Evolutionary conservation across 148 eudicot species (phyloP).

Genomic region (Fagopyrum esculentum): DNA sequence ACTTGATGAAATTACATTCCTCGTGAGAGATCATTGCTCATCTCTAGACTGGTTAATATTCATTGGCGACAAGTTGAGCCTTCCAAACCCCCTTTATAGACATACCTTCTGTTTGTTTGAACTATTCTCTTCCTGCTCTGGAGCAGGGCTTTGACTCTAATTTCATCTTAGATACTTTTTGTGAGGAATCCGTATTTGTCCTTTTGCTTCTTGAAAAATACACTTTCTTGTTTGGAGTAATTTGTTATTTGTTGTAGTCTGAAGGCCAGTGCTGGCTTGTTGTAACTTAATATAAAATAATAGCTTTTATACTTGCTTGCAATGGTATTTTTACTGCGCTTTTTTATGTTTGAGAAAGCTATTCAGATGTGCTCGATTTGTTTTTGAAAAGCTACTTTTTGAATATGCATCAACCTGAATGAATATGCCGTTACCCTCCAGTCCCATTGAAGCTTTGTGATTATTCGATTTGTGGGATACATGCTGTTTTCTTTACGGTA

Average conservation of each 20-base stretch:
- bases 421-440: not conserved
- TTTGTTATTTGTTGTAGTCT: not conserved
- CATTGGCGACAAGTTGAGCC: no score
- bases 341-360: not conserved
- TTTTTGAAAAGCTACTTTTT: not conserved
- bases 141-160: not conserved
- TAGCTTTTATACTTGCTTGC: not conserved
- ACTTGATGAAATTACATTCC: not conserved
- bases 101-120: not conserved
- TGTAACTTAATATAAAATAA: not conserved
- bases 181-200: not conserved
- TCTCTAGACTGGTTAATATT: not conserved
- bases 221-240: not conserved
- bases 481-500: not conserved
- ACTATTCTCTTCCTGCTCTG: not conserved
- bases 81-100: not conserved
- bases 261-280: not conserved
- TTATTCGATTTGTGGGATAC: not conserved
- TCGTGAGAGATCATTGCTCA: not conserved
- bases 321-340: not conserved
- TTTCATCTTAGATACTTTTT: not conserved
- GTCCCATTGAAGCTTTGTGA: conserved; percentile 1
- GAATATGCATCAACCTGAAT: not conserved
- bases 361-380: not conserved
- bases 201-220: not conserved